phyloP scores from a whole-genome alignment of 768 basidiomycete species.

The Mycena rosella region DNA sequence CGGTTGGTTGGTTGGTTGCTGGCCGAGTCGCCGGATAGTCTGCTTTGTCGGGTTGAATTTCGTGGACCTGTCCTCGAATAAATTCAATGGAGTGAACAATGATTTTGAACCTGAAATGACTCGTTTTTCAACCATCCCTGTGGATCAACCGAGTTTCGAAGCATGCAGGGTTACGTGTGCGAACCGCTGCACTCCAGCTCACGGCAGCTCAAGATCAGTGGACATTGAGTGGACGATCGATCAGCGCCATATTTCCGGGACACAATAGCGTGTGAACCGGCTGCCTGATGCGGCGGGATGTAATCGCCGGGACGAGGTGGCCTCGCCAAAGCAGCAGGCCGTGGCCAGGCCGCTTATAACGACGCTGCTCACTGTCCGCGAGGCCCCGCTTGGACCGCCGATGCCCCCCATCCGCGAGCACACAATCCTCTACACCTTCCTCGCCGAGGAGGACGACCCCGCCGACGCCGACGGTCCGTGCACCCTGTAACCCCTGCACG shows the following conservation, averaged over 20 bases:
- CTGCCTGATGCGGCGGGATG: not conserved
- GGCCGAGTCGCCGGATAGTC: no score
- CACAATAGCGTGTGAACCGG: constrained; percentile 28
- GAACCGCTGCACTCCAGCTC: constrained; percentile 13
- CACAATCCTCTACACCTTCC: constrained; percentile 32
- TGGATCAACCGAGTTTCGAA: no score
- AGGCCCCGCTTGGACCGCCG: not conserved
- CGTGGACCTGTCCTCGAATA: no score
- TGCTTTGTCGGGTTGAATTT: no score
- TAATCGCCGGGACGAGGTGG: constrained; percentile 4
- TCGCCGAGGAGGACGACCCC: constrained; percentile 35
- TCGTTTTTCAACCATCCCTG: no score
- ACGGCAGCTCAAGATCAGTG: not conserved
- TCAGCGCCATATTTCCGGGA: constrained; percentile 18
- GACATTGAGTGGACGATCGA: constrained; percentile 3
- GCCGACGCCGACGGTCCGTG: constrained; percentile 27
- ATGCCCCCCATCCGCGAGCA: constrained; percentile 39
- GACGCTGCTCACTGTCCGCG: not conserved
- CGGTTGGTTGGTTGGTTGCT: no score
- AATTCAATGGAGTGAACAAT: no score
- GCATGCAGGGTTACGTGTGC: not conserved
- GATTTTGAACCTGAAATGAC: no score
- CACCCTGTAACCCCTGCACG: not conserved
- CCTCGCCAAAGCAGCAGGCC: not conserved
- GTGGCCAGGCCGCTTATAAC: not conserved